Percentiles rank a stretch among this genome's conserved stretches.
phyloP scores from a whole-genome alignment of 2,329 filamentous ascomycete species.

The Claviceps sp. region DNA sequence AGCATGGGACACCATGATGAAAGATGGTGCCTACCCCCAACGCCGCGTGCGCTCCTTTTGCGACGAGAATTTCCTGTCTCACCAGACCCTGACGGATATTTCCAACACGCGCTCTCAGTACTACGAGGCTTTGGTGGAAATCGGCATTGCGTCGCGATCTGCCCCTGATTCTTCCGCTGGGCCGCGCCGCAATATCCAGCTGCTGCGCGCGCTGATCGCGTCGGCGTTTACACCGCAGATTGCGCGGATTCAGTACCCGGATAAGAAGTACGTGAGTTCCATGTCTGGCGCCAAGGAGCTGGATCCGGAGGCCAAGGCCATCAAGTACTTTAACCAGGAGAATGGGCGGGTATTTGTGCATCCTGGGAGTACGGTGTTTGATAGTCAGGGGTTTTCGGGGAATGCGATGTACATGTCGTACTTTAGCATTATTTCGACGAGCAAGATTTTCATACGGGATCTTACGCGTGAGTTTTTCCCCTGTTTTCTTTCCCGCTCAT shows the following conservation, averaged over 20 bases:
- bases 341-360: conserved; percentile 87
- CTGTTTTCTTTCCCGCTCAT: not conserved
- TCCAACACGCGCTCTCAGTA: conserved; percentile 77
- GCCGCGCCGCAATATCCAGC: conserved; percentile 23
- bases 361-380: conserved; percentile 76
- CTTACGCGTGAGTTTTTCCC: conserved; percentile 58
- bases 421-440: conserved; percentile 83
- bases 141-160: conserved; percentile 53
- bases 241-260: conserved; percentile 81
- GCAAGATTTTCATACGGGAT: conserved; percentile 84
- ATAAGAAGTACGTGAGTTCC: conserved; percentile 86
- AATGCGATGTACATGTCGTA: conserved; percentile 73
- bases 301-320: conserved; percentile 81
- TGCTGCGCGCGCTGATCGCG: conserved; percentile 58
- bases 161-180: conserved; percentile 17
- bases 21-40: conserved; percentile 45
- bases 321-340: conserved; percentile 84
- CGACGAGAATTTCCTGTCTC: conserved; percentile 70
- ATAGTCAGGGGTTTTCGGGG: conserved; percentile 62
- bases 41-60: conserved; percentile 65
- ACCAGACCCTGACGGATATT: conserved; percentile 77
- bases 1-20: conserved; percentile 59
- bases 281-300: conserved; percentile 83
- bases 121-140: conserved; percentile 71
- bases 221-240: conserved; percentile 75